phyloP scores from a whole-genome alignment of 352 stramenopile genomes.

The Phytophthora palmivora region DNA sequence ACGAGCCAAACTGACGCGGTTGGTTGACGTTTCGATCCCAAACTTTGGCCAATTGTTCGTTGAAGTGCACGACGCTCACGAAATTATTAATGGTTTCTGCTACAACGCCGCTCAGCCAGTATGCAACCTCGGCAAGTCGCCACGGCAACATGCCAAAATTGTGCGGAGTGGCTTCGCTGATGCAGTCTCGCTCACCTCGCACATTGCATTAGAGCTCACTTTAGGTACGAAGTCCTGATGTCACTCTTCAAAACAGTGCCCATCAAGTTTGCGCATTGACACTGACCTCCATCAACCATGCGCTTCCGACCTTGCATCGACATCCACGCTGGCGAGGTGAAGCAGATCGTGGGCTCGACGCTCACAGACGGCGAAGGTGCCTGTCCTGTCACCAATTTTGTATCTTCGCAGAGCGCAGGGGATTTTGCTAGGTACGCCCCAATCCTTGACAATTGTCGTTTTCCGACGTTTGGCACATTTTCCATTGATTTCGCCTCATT shows the following conservation, averaged over 20 bases:
- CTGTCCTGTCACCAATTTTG: conserved; percentile 93
- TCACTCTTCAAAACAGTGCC: conserved; percentile 23
- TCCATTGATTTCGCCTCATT: conserved; percentile 1
- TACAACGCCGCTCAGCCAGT: not conserved
- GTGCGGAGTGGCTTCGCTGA: too few relatives aligned
- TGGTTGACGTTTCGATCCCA: conserved; percentile 1
- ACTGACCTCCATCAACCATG: conserved; percentile 56
- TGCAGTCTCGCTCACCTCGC: too few relatives aligned
- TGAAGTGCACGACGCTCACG: conserved; percentile 7
- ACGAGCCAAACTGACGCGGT: not conserved
- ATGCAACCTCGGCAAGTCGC: too few relatives aligned
- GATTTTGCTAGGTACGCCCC: conserved; percentile 74
- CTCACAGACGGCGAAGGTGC: conserved; percentile 86
- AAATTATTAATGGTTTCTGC: not conserved
- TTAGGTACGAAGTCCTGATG: too few relatives aligned
- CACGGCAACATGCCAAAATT: too few relatives aligned
- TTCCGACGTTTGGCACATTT: conserved; percentile 5
- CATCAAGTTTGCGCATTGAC: conserved; percentile 16
- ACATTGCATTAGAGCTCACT: too few relatives aligned
- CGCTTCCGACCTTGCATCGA: conserved; percentile 99
- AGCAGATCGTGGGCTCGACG: conserved; percentile 99
- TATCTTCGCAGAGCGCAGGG: conserved; percentile 69
- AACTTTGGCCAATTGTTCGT: conserved; percentile 21
- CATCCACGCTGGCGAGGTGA: conserved; percentile 97
- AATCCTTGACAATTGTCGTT: not conserved